phyloP scores from a whole-genome alignment of 805 yeast species.

The Nakazawaea pomicola region DNA sequence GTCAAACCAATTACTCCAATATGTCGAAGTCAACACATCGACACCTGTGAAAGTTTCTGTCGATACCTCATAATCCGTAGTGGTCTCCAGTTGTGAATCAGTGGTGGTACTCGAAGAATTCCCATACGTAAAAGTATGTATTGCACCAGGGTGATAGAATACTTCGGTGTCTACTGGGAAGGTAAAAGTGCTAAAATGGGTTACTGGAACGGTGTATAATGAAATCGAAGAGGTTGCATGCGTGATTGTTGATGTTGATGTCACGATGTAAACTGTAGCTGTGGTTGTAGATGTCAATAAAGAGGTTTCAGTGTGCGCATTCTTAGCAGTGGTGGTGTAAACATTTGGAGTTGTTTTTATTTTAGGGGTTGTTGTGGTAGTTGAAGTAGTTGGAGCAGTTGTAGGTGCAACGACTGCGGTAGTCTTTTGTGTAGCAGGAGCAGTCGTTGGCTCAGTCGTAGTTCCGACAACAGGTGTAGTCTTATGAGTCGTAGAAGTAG shows the following conservation, averaged over 20 bases:
- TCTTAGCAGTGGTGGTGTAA: background rate
- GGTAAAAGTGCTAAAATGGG: background rate
- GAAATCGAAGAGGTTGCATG: background rate
- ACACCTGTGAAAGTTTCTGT: background rate
- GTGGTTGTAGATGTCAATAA: conserved; percentile 1
- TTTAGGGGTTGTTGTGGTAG: conserved; percentile 13
- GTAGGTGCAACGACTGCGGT: background rate
- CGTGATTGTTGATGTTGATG: conserved; percentile 1
- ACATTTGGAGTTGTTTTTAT: background rate
- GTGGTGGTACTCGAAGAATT: background rate
- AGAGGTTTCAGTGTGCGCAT: conserved; percentile 1
- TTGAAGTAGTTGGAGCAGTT: background rate
- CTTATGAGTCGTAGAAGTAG: background rate
- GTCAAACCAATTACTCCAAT: background rate
- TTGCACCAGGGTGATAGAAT: background rate
- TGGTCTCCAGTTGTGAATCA: background rate
- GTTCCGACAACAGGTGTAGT: too few species aligned
- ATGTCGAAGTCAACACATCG: background rate
- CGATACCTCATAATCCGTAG: background rate
- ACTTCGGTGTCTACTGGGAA: background rate
- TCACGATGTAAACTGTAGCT: background rate
- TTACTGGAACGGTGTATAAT: background rate
- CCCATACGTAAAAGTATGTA: background rate
- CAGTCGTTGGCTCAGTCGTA: too few species aligned
- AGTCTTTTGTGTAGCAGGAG: too few species aligned